These are phyloP conservation scores for Biscogniauxia mediterranea DNA, from an alignment of 2,329 filamentous ascomycete genomes.

Conservation along the genomic window DNA sequence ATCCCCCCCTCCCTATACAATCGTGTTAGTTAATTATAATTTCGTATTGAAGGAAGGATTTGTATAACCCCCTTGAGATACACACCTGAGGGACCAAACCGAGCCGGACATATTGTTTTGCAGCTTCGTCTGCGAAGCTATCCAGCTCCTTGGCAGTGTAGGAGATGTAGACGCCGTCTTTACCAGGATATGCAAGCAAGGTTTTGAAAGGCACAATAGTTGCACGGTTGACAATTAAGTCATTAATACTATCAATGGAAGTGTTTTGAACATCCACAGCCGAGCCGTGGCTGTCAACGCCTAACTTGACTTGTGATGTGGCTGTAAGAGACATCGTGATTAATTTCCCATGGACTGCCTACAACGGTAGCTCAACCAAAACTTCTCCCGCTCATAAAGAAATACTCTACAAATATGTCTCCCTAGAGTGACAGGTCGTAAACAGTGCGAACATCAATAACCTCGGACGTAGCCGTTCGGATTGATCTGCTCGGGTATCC, in stretches of 20 bases:
- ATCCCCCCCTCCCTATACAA: background rate
- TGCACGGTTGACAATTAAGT: constrained; percentile 13
- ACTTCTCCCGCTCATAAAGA: background rate
- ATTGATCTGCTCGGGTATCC: background rate
- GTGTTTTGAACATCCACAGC: background rate
- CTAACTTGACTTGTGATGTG: constrained; percentile 3
- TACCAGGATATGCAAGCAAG: constrained; percentile 11
- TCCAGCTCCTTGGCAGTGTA: constrained; percentile 15
- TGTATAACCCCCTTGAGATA: background rate
- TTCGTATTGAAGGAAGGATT: background rate
- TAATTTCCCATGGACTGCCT: background rate
- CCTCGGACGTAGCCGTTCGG: background rate
- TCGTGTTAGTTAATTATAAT: background rate
- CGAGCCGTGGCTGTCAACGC: background rate
- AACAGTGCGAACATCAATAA: background rate
- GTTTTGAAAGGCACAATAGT: constrained; percentile 10
- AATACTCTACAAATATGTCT: background rate
- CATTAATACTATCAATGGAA: constrained; percentile 14
- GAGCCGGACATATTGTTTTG: constrained; percentile 7
- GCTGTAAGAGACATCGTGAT: constrained; percentile 9
- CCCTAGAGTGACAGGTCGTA: background rate
- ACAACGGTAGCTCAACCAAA: background rate
- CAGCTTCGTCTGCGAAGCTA: constrained; percentile 11
- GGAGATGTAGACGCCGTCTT: constrained; percentile 7
- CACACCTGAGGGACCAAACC: constrained; percentile 10